Percentiles rank a stretch among this genome's conserved stretches.
phyloP scores from a whole-genome alignment of 192 early-diverging fungal genomes.

The Dissophora ornata region DNA sequence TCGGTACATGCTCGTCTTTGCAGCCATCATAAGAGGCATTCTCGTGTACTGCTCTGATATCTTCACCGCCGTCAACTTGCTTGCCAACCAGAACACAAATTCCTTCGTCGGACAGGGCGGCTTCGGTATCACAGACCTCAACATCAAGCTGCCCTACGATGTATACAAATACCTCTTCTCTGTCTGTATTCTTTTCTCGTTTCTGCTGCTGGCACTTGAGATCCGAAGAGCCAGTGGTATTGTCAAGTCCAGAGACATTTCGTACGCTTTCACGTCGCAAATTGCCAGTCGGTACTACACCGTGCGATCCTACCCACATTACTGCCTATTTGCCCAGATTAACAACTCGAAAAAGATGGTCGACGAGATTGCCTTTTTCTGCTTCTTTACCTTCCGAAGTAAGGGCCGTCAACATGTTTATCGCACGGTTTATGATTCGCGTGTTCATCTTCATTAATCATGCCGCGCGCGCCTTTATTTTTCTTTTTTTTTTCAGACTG shows the following conservation, averaged over 20 bases:
- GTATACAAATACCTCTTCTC: constrained; percentile 65
- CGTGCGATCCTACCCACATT: constrained; percentile 79
- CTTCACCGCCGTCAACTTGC: constrained; percentile 75
- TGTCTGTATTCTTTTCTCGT: constrained; percentile 76
- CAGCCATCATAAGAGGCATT: constrained; percentile 75
- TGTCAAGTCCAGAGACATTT: constrained; percentile 77
- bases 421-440: no score
- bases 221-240: constrained; percentile 74
- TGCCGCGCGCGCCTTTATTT: background rate
- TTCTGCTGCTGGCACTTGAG: constrained; percentile 75
- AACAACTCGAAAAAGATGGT: constrained; percentile 69
- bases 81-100: constrained; percentile 45
- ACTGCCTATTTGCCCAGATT: constrained; percentile 83
- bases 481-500: constrained; percentile 62
- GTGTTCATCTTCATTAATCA: no score
- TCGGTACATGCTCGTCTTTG: constrained; percentile 68
- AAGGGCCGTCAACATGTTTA: no score
- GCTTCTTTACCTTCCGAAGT: constrained; percentile 90
- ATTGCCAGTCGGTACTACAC: constrained; percentile 84
- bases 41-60: constrained; percentile 86
- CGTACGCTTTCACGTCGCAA: constrained; percentile 77
- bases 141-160: constrained; percentile 54
- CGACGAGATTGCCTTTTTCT: constrained; percentile 83
- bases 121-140: no score
- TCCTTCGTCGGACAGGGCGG: constrained; percentile 18